Evolutionary conservation across 768 basidiomycete genomes (phyloP).

Genomic region (Erythrobasidium yunnanense): DNA sequence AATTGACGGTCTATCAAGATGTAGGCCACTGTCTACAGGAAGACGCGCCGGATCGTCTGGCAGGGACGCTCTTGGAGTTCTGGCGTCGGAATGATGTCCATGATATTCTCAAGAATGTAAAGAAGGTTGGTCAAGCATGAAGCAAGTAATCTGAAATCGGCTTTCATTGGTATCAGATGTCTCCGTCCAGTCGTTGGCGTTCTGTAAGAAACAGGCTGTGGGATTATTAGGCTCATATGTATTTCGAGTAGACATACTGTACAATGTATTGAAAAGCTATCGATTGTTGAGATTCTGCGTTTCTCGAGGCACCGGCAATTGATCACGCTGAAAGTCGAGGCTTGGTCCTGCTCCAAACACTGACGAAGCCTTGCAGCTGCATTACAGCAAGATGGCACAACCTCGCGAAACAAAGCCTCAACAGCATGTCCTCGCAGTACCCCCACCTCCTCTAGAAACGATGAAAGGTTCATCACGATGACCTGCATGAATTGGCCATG

Average conservation of each 20-base stretch:
- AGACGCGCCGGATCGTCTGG: constrained; percentile 45
- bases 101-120: constrained; percentile 49
- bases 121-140: constrained; percentile 50
- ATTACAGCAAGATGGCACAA: constrained; percentile 15
- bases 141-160: not conserved
- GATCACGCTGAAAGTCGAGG: too few species aligned
- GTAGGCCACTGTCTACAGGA: constrained; percentile 94
- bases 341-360: too few species aligned
- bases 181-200: too few species aligned
- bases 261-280: too few species aligned
- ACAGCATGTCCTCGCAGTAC: not conserved
- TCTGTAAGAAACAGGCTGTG: too few species aligned
- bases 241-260: too few species aligned
- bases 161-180: not conserved
- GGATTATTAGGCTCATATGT: too few species aligned
- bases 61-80: constrained; percentile 34
- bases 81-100: constrained; percentile 49
- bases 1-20: constrained; percentile 71
- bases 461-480: not conserved
- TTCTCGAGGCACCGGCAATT: too few species aligned
- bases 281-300: too few species aligned
- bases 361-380: too few species aligned
- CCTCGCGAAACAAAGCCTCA: constrained; percentile 7
- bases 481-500: not conserved
- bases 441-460: not conserved